Evolutionary conservation across 306 rosid species (phyloP).

Genomic region (Vigna trinervia): DNA sequence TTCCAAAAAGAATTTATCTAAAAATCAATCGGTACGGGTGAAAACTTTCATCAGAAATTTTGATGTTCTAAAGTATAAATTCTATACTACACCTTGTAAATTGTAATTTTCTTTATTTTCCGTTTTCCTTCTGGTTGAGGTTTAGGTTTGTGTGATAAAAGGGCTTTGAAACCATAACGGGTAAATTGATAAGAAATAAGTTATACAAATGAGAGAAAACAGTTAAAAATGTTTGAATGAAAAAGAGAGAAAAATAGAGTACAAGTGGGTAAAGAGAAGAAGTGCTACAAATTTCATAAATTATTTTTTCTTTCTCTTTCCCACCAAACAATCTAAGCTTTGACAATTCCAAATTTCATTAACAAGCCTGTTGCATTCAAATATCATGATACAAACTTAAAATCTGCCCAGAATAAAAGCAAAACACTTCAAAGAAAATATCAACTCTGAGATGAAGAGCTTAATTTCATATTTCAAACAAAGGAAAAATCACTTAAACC

Average conservation of each 20-base stretch:
- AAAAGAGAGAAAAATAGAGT: too few relatives aligned
- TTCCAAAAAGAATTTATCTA: neutral
- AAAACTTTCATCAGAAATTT: neutral
- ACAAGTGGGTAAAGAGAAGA: too few relatives aligned
- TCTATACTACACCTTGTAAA: neutral
- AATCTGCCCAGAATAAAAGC: neutral
- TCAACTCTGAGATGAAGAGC: neutral
- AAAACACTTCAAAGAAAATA: neutral
- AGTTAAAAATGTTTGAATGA: too few relatives aligned
- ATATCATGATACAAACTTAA: constrained; percentile 14
- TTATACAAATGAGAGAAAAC: too few relatives aligned
- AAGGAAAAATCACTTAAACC: neutral
- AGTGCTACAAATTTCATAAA: too few relatives aligned
- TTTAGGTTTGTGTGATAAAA: neutral
- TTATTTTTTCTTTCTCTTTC: too few relatives aligned
- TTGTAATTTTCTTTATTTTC: neutral
- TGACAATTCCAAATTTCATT: constrained; percentile 17
- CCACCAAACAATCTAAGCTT: neutral
- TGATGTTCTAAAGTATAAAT: neutral
- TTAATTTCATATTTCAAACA: constrained; percentile 5
- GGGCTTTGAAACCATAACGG: neutral
- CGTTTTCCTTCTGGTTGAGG: neutral
- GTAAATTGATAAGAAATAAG: too few relatives aligned
- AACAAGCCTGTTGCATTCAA: neutral
- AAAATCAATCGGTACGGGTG: neutral